These are phyloP conservation scores for Aspergillus melleus DNA, from an alignment of 2,329 filamentous ascomycete genomes.

Conservation along the genomic window DNA sequence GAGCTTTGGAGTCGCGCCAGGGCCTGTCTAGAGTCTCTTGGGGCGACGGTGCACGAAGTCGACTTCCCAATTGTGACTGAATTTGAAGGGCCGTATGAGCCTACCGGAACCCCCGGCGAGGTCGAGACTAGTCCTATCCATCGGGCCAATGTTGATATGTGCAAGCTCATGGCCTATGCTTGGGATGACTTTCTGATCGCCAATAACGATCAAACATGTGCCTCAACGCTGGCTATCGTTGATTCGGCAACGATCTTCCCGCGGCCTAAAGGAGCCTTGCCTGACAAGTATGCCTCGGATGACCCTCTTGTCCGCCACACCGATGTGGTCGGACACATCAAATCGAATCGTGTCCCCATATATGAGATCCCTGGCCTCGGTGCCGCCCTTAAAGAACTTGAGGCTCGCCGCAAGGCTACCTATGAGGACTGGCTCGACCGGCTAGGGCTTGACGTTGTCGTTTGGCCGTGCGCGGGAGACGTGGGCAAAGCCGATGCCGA, in stretches of 20 bases:
- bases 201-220: constrained; percentile 41
- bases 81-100: constrained; percentile 23
- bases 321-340: constrained; percentile 29
- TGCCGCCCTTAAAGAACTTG: constrained; percentile 47
- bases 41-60: constrained; percentile 34
- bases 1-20: constrained; percentile 35
- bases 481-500: constrained; percentile 53
- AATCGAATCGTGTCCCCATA: constrained; percentile 34
- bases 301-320: constrained; percentile 25
- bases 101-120: too few relatives aligned
- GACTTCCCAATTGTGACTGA: constrained; percentile 34
- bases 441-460: constrained; percentile 46
- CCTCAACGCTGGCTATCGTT: constrained; percentile 41
- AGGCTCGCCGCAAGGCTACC: constrained; percentile 51
- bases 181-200: constrained; percentile 54
- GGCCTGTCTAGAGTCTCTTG: constrained; percentile 27
- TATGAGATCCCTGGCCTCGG: constrained; percentile 45
- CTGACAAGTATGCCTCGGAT: constrained; percentile 22
- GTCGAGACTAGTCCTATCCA: too few relatives aligned
- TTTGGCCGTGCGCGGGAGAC: constrained; percentile 54
- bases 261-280: constrained; percentile 26
- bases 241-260: constrained; percentile 43
- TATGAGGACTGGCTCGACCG: constrained; percentile 54
- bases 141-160: constrained; percentile 43
- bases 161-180: constrained; percentile 49